phyloP scores from a whole-genome alignment of 1,139 yeast species.

The Lodderomyces elongisporus region DNA sequence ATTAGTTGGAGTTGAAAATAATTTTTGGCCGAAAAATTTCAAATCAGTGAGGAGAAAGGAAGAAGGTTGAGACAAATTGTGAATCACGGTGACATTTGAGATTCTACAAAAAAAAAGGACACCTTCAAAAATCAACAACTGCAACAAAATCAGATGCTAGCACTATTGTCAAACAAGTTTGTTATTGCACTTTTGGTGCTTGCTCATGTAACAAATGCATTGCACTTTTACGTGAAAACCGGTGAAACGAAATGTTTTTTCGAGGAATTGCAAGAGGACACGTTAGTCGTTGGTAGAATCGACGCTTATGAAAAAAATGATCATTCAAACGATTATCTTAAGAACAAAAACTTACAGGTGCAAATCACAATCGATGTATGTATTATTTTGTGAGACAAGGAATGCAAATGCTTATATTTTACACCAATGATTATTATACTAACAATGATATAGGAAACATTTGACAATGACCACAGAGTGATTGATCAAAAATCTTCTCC shows the following conservation, averaged over 20 bases:
- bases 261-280: conserved; percentile 40
- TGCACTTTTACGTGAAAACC: conserved; percentile 44
- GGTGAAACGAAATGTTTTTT: conserved; percentile 44
- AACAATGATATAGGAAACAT: conserved; percentile 34
- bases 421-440: conserved; percentile 10
- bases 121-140: no score
- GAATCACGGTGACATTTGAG: no score
- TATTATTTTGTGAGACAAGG: conserved; percentile 9
- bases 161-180: neutral
- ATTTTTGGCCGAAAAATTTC: no score
- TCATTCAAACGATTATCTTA: conserved; percentile 24
- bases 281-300: conserved; percentile 42
- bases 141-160: neutral
- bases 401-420: no score
- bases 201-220: conserved; percentile 19
- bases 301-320: conserved; percentile 39
- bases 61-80: no score
- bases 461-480: conserved; percentile 44
- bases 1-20: no score
- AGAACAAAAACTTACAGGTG: conserved; percentile 30
- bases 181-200: conserved; percentile 2
- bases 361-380: conserved; percentile 38
- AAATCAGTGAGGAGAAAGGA: no score
- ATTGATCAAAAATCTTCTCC: conserved; percentile 37
- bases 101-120: no score